phyloP scores from a whole-genome alignment of 2,329 filamentous ascomycete species.

The Lasiodiplodia gonubiensis region DNA sequence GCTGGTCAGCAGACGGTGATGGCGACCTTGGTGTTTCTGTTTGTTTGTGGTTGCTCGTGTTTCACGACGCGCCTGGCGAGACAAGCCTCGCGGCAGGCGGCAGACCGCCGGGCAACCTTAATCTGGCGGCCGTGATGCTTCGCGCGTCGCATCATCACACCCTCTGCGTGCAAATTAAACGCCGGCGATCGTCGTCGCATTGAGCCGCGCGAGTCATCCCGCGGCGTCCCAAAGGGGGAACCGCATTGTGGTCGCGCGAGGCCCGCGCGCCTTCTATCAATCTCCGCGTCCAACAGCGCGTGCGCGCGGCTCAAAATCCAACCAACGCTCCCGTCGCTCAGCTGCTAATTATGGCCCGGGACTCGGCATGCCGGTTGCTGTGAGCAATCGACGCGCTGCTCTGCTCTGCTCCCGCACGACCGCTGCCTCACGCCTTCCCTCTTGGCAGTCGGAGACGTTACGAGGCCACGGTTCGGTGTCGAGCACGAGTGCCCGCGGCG shows the following conservation, averaged over 20 bases:
- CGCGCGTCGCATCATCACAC: constrained; percentile 9
- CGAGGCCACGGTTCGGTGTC: constrained; percentile 11
- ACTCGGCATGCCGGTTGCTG: not conserved
- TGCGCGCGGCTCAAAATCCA: not conserved
- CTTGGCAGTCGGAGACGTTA: constrained; percentile 4
- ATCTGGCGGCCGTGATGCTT: constrained; percentile 4
- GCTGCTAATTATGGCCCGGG: constrained; percentile 13
- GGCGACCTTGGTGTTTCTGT: not conserved
- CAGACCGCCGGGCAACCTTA: constrained; percentile 6
- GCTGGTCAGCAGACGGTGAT: not conserved
- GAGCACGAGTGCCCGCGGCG: constrained; percentile 4
- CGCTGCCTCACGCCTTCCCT: not conserved
- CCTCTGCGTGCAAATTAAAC: constrained; percentile 13
- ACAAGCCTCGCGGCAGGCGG: not conserved
- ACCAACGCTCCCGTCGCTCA: not conserved
- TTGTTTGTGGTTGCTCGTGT: not conserved
- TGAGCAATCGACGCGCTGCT: no score
- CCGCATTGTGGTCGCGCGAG: not conserved
- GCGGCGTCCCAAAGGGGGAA: constrained; percentile 12
- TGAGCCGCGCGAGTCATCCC: constrained; percentile 6
- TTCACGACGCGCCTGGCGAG: constrained; percentile 7
- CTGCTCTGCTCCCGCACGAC: not conserved
- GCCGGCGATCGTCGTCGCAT: constrained; percentile 7
- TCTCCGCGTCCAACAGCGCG: constrained; percentile 1
- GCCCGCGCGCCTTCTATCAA: constrained; percentile 4